These are phyloP conservation scores for Barbarea vulgaris DNA, from an alignment of 345 rosid species.

Conservation along the genomic window DNA sequence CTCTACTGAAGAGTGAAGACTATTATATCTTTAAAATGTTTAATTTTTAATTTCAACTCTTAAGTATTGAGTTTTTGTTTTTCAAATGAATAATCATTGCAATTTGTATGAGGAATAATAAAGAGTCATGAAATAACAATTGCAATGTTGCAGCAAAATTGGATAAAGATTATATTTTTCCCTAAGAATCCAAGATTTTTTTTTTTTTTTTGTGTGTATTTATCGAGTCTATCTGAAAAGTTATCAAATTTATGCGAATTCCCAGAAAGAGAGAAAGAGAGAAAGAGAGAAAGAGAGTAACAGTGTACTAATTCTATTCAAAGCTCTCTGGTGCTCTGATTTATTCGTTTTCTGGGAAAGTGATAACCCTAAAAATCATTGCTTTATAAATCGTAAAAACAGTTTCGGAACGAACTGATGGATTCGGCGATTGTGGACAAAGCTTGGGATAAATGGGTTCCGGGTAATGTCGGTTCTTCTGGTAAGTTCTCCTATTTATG, in stretches of 20 bases:
- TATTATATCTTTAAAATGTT: background rate
- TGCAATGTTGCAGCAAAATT: background rate
- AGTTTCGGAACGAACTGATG: constrained; percentile 40
- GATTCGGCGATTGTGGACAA: constrained; percentile 63
- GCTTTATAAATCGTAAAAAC: background rate
- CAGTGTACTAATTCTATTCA: background rate
- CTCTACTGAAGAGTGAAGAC: constrained; percentile 34
- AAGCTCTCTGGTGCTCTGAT: background rate
- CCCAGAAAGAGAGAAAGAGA: background rate
- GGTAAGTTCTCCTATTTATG: constrained; percentile 40
- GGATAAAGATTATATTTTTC: constrained; percentile 21
- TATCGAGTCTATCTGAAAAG: constrained; percentile 4
- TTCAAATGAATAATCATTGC: background rate
- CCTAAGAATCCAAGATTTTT: background rate
- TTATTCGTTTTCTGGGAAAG: background rate
- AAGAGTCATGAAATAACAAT: background rate
- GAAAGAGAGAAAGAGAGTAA: background rate
- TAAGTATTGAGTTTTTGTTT: background rate
- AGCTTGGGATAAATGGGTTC: constrained; percentile 83
- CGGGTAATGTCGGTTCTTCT: constrained; percentile 56
- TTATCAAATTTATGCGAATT: background rate
- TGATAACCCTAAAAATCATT: constrained; percentile 14
- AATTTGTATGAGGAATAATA: constrained; percentile 9
- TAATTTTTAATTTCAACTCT: background rate
- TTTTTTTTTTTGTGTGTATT: background rate